Evolutionary conservation across 2,329 filamentous ascomycete species (phyloP).

Genomic region (Stachybotrys chartarum): DNA sequence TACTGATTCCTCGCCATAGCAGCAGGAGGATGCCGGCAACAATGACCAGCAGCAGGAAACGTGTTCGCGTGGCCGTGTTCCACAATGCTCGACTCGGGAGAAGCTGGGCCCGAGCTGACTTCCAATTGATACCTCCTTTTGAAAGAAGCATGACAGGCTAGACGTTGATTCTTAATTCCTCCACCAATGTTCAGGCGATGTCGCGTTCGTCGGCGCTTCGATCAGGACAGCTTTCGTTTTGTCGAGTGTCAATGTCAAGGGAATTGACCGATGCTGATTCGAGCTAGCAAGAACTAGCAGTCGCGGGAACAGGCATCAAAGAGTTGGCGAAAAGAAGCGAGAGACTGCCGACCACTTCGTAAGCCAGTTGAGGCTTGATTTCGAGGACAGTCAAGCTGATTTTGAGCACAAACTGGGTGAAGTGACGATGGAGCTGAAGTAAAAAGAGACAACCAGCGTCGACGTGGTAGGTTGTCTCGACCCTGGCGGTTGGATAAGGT

Average conservation of each 20-base stretch:
- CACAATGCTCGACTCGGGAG: constrained; percentile 69
- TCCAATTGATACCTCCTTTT: constrained; percentile 88
- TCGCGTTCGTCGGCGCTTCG: not conserved
- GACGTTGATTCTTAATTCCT: not conserved
- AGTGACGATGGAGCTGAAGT: not conserved
- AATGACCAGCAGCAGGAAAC: constrained; percentile 68
- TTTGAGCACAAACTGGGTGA: not conserved
- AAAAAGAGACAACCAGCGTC: too few relatives aligned
- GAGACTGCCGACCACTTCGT: not conserved
- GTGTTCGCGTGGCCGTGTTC: constrained; percentile 65
- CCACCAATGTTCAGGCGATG: not conserved
- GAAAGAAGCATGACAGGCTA: constrained; percentile 70
- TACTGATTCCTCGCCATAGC: constrained; percentile 81
- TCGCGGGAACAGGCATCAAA: too few relatives aligned
- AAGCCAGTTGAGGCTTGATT: not conserved
- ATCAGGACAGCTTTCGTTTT: not conserved
- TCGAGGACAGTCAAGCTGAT: not conserved
- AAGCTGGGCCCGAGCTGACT: constrained; percentile 72
- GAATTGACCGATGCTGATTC: not conserved
- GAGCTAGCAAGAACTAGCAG: too few relatives aligned
- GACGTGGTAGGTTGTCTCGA: too few relatives aligned
- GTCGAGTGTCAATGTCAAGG: not conserved
- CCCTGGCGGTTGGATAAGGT: not conserved
- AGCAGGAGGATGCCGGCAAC: constrained; percentile 66
- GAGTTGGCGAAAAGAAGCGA: not conserved